These are phyloP conservation scores for Clavispora asparagi DNA, from an alignment of 805 yeast species.

Conservation along the genomic window DNA sequence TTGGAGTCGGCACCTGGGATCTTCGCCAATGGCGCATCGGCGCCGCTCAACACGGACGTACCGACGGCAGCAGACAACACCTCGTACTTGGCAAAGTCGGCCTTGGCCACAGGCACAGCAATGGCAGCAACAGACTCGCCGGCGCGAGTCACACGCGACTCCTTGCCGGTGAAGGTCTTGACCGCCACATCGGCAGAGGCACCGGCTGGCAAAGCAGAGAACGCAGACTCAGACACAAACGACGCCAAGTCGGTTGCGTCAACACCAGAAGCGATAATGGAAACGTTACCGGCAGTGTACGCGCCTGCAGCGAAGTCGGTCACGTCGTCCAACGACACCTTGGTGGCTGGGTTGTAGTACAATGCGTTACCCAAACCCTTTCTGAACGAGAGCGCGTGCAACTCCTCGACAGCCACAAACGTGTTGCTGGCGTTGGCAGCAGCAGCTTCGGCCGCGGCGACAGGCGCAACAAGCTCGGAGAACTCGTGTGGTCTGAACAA, in stretches of 20 bases:
- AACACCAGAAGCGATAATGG: constrained; percentile 71
- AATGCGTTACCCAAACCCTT: constrained; percentile 83
- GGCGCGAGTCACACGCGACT: constrained; percentile 58
- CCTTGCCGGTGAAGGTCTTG: constrained; percentile 51
- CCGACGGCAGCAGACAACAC: constrained; percentile 67
- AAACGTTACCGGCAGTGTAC: constrained; percentile 66
- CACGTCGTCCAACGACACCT: constrained; percentile 57
- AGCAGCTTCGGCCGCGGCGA: constrained; percentile 60
- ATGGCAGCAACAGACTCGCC: constrained; percentile 71
- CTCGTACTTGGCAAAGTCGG: constrained; percentile 62
- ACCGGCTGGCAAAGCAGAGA: constrained; percentile 61
- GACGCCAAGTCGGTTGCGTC: constrained; percentile 61
- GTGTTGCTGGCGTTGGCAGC: constrained; percentile 47
- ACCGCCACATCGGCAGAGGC: constrained; percentile 39
- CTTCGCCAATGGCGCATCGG: constrained; percentile 45
- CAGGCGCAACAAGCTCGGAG: constrained; percentile 76
- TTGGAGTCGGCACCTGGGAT: constrained; percentile 47
- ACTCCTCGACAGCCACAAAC: constrained; percentile 66
- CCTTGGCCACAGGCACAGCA: constrained; percentile 70
- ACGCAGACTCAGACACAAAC: constrained; percentile 62
- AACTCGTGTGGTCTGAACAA: constrained; percentile 80
- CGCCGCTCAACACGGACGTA: constrained; percentile 52
- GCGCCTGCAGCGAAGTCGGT: constrained; percentile 59
- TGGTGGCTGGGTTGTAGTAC: constrained; percentile 61
- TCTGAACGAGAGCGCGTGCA: constrained; percentile 80